Percentiles rank a stretch among this genome's conserved stretches.
Evolutionary conservation across 192 early-diverging fungal species (phyloP).

Genomic region (Coemansia sp.): DNA sequence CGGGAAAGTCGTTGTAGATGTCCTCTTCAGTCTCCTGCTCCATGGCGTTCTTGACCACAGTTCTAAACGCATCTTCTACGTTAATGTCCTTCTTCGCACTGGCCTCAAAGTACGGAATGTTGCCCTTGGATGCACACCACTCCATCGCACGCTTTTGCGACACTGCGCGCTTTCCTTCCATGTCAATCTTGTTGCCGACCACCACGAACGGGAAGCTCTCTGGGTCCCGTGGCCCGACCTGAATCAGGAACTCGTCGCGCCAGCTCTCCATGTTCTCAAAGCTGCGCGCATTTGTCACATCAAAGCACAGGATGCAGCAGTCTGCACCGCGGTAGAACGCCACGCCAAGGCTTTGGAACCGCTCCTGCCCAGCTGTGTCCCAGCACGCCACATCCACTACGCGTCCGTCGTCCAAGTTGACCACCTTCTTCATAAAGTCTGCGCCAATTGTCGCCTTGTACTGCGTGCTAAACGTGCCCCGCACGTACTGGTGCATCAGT

Average conservation of each 20-base stretch:
- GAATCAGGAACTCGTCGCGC: conserved; percentile 98
- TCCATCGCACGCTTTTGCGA: conserved; percentile 91
- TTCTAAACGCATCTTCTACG: conserved; percentile 96
- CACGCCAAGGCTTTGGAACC: conserved; percentile 97
- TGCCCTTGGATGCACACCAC: conserved; percentile 96
- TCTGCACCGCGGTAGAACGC: conserved; percentile 99
- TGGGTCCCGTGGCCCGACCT: conserved; percentile 89
- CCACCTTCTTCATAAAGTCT: conserved; percentile 98
- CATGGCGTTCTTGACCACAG: conserved; percentile 92
- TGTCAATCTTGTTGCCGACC: conserved; percentile 98
- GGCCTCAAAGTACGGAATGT: conserved; percentile 98
- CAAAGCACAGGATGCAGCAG: conserved; percentile 97
- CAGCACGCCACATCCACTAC: conserved; percentile 96
- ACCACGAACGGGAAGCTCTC: conserved; percentile 99
- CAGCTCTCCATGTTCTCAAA: conserved; percentile 97
- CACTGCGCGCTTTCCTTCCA: conserved; percentile 91
- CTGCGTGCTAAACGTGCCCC: conserved; percentile 93
- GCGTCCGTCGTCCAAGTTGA: conserved; percentile 83
- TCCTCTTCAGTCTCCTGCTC: conserved; percentile 82
- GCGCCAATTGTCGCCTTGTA: conserved; percentile 99
- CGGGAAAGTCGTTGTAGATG: conserved; percentile 72
- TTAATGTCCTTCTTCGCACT: conserved; percentile 98
- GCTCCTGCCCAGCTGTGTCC: conserved; percentile 99
- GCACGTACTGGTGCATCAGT: conserved; percentile 99
- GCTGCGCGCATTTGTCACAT: conserved; percentile 91